These are phyloP conservation scores for Intubia oerlemansii DNA, from an alignment of 2,329 filamentous ascomycete species.

Conservation along the genomic window DNA sequence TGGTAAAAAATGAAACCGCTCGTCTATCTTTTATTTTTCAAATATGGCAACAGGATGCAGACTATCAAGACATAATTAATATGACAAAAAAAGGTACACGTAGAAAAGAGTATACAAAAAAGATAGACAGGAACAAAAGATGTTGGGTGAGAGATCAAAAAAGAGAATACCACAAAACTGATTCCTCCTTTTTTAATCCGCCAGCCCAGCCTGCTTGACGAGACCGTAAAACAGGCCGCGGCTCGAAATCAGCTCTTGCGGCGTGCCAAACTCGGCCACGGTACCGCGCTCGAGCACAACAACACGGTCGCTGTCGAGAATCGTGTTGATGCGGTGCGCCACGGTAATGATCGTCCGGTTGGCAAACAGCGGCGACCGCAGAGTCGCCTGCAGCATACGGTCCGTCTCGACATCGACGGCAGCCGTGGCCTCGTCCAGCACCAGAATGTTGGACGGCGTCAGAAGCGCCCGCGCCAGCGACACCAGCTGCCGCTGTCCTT, in stretches of 20 bases:
- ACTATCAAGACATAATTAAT: too few species aligned
- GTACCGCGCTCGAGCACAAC: slow-evolving; percentile 80
- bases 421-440: slow-evolving; percentile 90
- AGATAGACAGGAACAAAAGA: too few species aligned
- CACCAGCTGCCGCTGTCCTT: slow-evolving; percentile 85
- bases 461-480: slow-evolving; percentile 85
- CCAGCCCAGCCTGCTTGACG: slow-evolving; percentile 73
- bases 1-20: too few species aligned
- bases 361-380: slow-evolving; percentile 48
- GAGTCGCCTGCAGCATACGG: slow-evolving; percentile 40
- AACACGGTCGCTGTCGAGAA: slow-evolving; percentile 72
- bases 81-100: too few species aligned
- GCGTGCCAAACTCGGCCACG: slow-evolving; percentile 84
- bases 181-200: slow-evolving; percentile 16
- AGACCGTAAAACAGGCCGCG: slow-evolving; percentile 73
- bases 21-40: too few species aligned
- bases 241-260: slow-evolving; percentile 51
- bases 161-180: too few species aligned
- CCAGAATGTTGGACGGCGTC: slow-evolving; percentile 89
- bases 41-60: too few species aligned
- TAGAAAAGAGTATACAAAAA: too few species aligned
- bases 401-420: slow-evolving; percentile 48
- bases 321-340: slow-evolving; percentile 94
- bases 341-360: slow-evolving; percentile 97
- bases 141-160: too few species aligned